Percentiles rank a stretch among this genome's conserved stretches.
Conservation (phyloP, 768 basidiomycete genomes). For the Tremella mesenterica region DNA sequence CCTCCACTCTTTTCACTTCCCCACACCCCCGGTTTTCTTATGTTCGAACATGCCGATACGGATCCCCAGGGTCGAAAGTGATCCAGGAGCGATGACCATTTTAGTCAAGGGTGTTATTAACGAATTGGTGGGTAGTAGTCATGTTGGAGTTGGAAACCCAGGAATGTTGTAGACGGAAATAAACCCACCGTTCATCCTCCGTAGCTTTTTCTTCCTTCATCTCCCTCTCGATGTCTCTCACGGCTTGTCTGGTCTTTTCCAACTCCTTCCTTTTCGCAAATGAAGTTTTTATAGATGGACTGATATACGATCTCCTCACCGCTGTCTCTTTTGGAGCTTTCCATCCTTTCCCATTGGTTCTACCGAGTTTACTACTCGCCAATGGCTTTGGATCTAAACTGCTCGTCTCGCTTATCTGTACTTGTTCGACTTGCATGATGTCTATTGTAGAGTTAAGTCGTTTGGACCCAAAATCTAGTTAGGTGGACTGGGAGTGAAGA, state of each 20-base stretch:
- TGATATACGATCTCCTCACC: conserved; percentile 29
- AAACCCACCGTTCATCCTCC: conserved; percentile 32
- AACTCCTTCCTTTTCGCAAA: conserved; percentile 31
- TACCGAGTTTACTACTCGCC: conserved; percentile 19
- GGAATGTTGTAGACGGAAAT: neutral
- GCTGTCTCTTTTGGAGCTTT: conserved; percentile 25
- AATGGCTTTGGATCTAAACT: conserved; percentile 14
- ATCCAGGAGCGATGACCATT: too few relatives aligned
- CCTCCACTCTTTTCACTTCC: neutral
- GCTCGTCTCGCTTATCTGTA: neutral
- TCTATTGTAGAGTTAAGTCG: neutral
- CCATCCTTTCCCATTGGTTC: conserved; percentile 31
- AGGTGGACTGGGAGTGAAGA: neutral
- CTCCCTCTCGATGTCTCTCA: conserved; percentile 37
- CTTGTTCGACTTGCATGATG: too few relatives aligned
- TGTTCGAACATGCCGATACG: neutral
- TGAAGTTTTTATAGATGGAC: conserved; percentile 28
- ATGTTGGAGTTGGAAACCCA: neutral
- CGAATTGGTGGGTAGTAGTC: too few relatives aligned
- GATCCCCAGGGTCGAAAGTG: too few relatives aligned
- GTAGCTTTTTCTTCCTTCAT: conserved; percentile 39
- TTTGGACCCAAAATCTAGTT: neutral
- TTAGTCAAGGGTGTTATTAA: too few relatives aligned
- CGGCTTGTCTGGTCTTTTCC: conserved; percentile 23
- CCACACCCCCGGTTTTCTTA: neutral